Conservation (phyloP, 805 yeast species). For the Limtongia smithiae region DNA sequence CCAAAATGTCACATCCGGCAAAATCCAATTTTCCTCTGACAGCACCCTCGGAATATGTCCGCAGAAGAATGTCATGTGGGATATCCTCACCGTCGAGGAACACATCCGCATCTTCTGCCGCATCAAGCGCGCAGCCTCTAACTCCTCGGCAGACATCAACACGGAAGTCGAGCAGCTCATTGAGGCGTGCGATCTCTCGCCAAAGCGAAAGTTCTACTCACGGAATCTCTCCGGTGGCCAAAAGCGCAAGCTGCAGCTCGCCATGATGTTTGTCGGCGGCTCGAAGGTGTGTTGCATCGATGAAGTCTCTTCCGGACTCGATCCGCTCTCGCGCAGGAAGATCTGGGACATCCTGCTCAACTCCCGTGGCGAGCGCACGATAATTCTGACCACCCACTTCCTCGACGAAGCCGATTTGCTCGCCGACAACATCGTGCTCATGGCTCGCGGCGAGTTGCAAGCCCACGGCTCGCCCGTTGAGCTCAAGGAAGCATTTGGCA, state of each 20-base stretch:
- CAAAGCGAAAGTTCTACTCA: conserved; percentile 29
- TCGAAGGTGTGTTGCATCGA: conserved; percentile 38
- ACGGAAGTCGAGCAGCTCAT: conserved; percentile 27
- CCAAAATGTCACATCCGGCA: conserved; percentile 27
- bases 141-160: not conserved
- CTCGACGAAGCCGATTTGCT: conserved; percentile 40
- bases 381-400: conserved; percentile 39
- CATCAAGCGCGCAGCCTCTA: conserved; percentile 30
- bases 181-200: conserved; percentile 34
- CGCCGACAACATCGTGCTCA: conserved; percentile 36
- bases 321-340: conserved; percentile 39
- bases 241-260: conserved; percentile 38
- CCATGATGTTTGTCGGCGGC: conserved; percentile 40
- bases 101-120: conserved; percentile 35
- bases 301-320: conserved; percentile 41
- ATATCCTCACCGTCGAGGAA: conserved; percentile 36
- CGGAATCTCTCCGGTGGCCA: conserved; percentile 38
- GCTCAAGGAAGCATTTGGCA: conserved; percentile 35
- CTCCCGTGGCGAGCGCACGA: conserved; percentile 33
- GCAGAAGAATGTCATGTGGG: conserved; percentile 39
- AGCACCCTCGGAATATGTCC: conserved; percentile 38
- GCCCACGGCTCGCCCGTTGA: conserved; percentile 36
- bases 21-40: conserved; percentile 29
- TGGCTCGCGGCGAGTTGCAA: conserved; percentile 34
- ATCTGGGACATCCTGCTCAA: conserved; percentile 39